These are phyloP conservation scores for Spergularia marina DNA, from an alignment of 148 eudicot genomes.

Conservation along the genomic window DNA sequence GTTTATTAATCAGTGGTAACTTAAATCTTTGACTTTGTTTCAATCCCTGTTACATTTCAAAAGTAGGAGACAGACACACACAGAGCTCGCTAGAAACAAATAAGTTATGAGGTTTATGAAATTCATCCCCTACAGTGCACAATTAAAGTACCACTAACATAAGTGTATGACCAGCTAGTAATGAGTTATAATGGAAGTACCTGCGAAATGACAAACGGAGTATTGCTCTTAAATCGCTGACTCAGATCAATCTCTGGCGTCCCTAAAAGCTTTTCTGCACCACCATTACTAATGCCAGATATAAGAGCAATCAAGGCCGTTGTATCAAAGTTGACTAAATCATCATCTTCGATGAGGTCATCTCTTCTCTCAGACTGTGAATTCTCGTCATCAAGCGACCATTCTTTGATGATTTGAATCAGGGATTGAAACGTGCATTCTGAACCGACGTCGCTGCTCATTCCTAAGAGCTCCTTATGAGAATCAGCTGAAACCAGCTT, in stretches of 20 bases:
- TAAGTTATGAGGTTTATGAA: neutral
- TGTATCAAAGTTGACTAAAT: conserved; percentile 80
- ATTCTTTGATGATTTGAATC: conserved; percentile 48
- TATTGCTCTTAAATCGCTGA: conserved; percentile 67
- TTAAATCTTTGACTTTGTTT: neutral
- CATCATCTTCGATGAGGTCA: conserved; percentile 21
- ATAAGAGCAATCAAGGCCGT: conserved; percentile 83
- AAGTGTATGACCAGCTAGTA: conserved; percentile 1
- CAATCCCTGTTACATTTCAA: neutral
- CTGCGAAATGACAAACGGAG: conserved; percentile 77
- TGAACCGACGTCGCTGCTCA: conserved; percentile 20
- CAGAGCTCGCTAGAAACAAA: neutral
- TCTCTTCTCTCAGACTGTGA: conserved; percentile 17
- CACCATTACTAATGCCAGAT: conserved; percentile 87
- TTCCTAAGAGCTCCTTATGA: conserved; percentile 19
- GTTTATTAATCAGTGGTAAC: neutral
- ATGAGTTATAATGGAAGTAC: conserved; percentile 28
- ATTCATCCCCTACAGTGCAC: neutral
- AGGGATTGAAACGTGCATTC: conserved; percentile 45
- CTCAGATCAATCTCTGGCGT: conserved; percentile 59
- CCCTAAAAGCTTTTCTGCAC: conserved; percentile 58
- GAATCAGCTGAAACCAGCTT: conserved; percentile 18
- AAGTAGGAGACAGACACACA: neutral
- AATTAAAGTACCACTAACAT: neutral
- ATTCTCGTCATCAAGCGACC: conserved; percentile 26